Percentiles rank a stretch among this genome's conserved stretches.
Conservation (phyloP, 139 green algal species). For the Ulvella scutata region DNA sequence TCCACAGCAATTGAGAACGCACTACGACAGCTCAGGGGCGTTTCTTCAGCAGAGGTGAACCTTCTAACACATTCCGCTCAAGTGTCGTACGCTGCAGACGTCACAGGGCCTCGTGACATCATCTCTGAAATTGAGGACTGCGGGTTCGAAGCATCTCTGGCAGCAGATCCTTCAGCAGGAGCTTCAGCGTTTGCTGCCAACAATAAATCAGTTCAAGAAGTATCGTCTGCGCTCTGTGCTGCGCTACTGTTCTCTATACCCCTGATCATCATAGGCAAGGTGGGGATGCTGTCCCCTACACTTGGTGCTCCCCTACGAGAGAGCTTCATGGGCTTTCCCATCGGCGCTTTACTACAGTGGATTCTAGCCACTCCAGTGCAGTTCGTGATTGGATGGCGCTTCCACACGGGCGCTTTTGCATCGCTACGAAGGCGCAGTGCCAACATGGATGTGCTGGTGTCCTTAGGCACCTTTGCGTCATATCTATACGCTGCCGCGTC, state of each 20-base stretch:
- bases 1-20: conserved; percentile 27
- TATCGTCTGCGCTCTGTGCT: conserved; percentile 12
- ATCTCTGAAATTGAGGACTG: conserved; percentile 32
- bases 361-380: conserved; percentile 67
- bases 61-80: conserved; percentile 22
- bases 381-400: conserved; percentile 83
- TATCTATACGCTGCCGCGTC: conserved; percentile 79
- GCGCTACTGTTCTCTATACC: conserved; percentile 61
- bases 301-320: conserved; percentile 4
- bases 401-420: conserved; percentile 66
- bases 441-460: conserved; percentile 98
- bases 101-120: conserved; percentile 24
- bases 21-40: conserved; percentile 15
- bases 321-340: conserved; percentile 45
- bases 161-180: conserved; percentile 2
- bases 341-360: conserved; percentile 67
- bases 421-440: conserved; percentile 38
- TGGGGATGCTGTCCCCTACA: conserved; percentile 52
- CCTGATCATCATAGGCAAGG: conserved; percentile 79
- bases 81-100: conserved; percentile 2
- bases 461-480: conserved; percentile 78
- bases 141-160: conserved; percentile 28
- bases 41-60: conserved; percentile 25
- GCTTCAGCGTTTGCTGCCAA: conserved; percentile 2
- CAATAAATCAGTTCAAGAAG: conserved; percentile 31